A percentile compares a stretch with the other conserved stretches of the same genome.
phyloP scores from a whole-genome alignment of 2,329 filamentous ascomycete species.

The Periconia macrospinosa region DNA sequence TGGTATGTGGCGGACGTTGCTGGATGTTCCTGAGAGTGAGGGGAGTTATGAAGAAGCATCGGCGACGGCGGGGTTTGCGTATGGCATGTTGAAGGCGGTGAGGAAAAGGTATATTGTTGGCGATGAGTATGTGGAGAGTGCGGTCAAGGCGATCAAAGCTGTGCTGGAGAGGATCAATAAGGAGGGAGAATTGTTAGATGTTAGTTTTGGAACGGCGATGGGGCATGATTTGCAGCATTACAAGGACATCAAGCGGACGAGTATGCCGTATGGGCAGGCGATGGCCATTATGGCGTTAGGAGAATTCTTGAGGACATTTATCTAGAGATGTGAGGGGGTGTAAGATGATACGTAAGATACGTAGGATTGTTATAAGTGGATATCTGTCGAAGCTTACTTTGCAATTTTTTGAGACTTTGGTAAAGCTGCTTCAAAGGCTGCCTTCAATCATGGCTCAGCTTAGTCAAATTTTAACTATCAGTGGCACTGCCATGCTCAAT shows the following conservation, averaged over 20 bases:
- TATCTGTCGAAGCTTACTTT: too few relatives aligned
- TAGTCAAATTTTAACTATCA: background rate
- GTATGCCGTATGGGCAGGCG: constrained; percentile 83
- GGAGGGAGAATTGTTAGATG: constrained; percentile 71
- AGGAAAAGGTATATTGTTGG: constrained; percentile 71
- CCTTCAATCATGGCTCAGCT: background rate
- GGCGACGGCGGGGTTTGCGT: constrained; percentile 79
- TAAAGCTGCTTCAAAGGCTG: background rate
- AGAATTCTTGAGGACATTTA: constrained; percentile 68
- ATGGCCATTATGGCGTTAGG: constrained; percentile 83
- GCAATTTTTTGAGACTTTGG: too few relatives aligned
- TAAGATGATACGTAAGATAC: background rate
- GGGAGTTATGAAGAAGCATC: constrained; percentile 77
- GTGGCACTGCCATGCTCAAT: too few relatives aligned
- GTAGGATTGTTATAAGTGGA: background rate
- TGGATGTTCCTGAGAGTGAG: constrained; percentile 66
- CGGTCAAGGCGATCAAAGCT: constrained; percentile 66
- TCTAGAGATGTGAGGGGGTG: constrained; percentile 32
- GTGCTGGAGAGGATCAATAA: constrained; percentile 67
- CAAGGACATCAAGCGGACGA: constrained; percentile 73
- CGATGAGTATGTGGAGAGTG: constrained; percentile 62
- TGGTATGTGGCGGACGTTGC: constrained; percentile 74
- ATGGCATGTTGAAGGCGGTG: constrained; percentile 74
- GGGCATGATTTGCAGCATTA: constrained; percentile 74
- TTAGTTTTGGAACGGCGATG: constrained; percentile 80